Percentiles rank a stretch among this genome's conserved stretches.
These are phyloP conservation scores for Botryotinia globosa DNA, from an alignment of 2,329 filamentous ascomycete species.

Conservation along the genomic window DNA sequence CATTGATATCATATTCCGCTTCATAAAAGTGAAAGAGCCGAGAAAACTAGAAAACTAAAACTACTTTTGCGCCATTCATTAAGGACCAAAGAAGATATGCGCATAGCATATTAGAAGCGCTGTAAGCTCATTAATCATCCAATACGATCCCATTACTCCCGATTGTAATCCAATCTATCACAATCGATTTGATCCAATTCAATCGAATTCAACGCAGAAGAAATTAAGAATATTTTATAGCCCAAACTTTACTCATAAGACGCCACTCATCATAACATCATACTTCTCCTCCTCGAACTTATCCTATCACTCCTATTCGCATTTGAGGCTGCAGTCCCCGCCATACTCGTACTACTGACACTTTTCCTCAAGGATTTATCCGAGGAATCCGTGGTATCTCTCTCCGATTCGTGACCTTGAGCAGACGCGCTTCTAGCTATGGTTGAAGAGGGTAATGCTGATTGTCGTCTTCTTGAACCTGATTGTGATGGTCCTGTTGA, in stretches of 20 bases:
- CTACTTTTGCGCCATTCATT: constrained; percentile 13
- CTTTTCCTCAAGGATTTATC: constrained; percentile 30
- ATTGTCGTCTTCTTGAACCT: constrained; percentile 34
- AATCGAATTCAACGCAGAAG: neutral
- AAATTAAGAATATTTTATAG: constrained; percentile 19
- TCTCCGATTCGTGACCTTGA: constrained; percentile 20
- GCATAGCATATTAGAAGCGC: constrained; percentile 9
- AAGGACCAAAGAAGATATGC: constrained; percentile 1
- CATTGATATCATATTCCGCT: constrained; percentile 36
- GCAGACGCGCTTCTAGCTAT: constrained; percentile 25
- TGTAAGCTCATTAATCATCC: constrained; percentile 2
- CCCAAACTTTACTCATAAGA: constrained; percentile 19
- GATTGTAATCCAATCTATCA: neutral
- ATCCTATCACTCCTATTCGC: constrained; percentile 35
- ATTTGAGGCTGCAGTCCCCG: constrained; percentile 22
- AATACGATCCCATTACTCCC: constrained; percentile 12
- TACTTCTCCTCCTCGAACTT: constrained; percentile 37
- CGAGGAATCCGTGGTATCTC: constrained; percentile 20
- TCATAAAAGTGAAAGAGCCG: constrained; percentile 23
- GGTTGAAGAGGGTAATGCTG: constrained; percentile 28
- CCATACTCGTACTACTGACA: constrained; percentile 23
- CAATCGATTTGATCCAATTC: neutral
- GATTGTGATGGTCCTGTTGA: constrained; percentile 31
- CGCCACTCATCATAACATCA: constrained; percentile 40
- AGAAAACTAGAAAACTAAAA: constrained; percentile 1